These are phyloP conservation scores for Daldinia concentrica DNA, from an alignment of 495 filamentous ascomycete species.

Conservation along the genomic window DNA sequence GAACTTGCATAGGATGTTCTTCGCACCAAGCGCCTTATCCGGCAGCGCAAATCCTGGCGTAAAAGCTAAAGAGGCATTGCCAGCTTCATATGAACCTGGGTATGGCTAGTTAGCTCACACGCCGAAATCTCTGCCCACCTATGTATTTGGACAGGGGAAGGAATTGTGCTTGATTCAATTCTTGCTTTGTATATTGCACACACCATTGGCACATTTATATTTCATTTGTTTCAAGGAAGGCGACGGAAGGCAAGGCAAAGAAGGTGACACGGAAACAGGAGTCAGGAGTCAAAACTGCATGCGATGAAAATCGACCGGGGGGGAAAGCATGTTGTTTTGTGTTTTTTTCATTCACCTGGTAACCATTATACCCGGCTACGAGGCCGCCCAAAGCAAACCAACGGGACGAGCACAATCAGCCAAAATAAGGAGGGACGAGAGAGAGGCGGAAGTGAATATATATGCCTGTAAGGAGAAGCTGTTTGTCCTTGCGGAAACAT, in stretches of 20 bases:
- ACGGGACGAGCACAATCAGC: background rate
- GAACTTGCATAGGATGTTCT: slow-evolving; percentile 48
- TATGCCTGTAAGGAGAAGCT: background rate
- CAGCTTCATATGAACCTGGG: background rate
- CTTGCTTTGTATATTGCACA: slow-evolving; percentile 28
- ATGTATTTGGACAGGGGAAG: background rate
- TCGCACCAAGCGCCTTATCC: background rate
- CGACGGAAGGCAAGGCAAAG: background rate
- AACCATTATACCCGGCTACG: slow-evolving; percentile 13
- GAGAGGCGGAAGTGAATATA: background rate
- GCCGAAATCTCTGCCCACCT: background rate
- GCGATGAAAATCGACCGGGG: background rate
- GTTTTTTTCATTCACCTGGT: background rate
- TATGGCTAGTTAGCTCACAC: background rate
- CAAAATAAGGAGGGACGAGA: background rate
- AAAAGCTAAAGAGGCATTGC: background rate
- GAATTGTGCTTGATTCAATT: background rate
- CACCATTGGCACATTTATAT: background rate
- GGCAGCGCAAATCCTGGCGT: background rate
- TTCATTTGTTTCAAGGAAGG: background rate
- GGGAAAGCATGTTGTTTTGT: background rate
- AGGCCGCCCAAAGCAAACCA: background rate
- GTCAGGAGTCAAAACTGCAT: slow-evolving; percentile 1
- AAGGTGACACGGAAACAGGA: background rate
- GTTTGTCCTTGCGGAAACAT: background rate